Evolutionary conservation across 2,329 filamentous ascomycete species (phyloP).

Genomic region (Diaporthe aspalathi): DNA sequence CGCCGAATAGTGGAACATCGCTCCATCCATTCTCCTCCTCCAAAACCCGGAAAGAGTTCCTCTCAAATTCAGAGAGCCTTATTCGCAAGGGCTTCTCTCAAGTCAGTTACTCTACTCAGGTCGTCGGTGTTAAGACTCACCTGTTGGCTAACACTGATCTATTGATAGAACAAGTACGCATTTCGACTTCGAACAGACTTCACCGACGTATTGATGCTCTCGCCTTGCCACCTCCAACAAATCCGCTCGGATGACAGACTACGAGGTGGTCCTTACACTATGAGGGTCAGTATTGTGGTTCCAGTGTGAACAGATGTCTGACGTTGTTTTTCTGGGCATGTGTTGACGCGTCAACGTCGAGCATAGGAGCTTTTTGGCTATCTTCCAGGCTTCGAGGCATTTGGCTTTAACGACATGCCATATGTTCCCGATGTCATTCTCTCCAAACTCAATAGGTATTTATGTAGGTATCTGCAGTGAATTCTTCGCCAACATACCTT

Average conservation of each 20-base stretch:
- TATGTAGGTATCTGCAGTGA: not conserved
- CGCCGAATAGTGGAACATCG: not conserved
- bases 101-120: not conserved
- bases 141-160: too few species aligned
- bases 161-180: not conserved
- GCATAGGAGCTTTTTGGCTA: not conserved
- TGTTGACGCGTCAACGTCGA: too few species aligned
- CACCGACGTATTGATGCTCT: not conserved
- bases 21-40: not conserved
- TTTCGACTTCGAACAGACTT: not conserved
- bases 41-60: not conserved
- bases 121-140: not conserved
- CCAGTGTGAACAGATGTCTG: too few species aligned
- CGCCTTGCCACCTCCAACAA: not conserved
- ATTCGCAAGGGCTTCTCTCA: not conserved
- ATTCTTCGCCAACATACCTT: too few species aligned
- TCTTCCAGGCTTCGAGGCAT: not conserved
- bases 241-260: not conserved
- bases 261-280: not conserved
- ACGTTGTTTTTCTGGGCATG: too few species aligned
- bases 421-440: not conserved
- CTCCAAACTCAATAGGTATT: not conserved
- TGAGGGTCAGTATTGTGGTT: not conserved
- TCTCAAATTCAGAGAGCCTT: not conserved
- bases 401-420: not conserved